These are phyloP conservation scores for Hypoxylon sp. DNA, from an alignment of 2,329 filamentous ascomycete genomes.

Conservation along the genomic window DNA sequence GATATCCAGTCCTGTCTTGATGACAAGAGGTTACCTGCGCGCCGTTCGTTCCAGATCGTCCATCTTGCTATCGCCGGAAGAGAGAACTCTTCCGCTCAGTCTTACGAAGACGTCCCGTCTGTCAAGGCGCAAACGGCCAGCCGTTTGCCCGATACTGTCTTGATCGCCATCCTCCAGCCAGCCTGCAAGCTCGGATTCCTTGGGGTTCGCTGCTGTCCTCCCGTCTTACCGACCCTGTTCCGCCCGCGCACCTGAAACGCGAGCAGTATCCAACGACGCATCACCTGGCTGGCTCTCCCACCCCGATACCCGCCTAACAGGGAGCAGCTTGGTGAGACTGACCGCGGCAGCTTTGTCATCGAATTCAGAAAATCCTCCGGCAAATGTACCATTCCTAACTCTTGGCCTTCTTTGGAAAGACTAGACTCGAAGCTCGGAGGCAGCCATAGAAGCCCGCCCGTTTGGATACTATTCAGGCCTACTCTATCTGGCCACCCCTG, in stretches of 20 bases:
- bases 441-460: constrained; percentile 15
- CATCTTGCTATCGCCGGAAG: constrained; percentile 21
- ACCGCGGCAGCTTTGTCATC: constrained; percentile 30
- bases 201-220: constrained; percentile 36
- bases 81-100: constrained; percentile 7
- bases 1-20: constrained; percentile 38
- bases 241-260: constrained; percentile 51
- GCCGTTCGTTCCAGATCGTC: constrained; percentile 29
- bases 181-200: constrained; percentile 33
- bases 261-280: constrained; percentile 41
- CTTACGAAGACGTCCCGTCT: constrained; percentile 14
- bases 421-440: constrained; percentile 24
- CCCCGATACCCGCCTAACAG: constrained; percentile 34
- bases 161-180: constrained; percentile 47
- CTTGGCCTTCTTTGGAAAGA: constrained; percentile 28
- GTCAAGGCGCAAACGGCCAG: constrained; percentile 29
- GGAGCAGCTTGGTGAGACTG: constrained; percentile 40
- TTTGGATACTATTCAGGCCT: constrained; percentile 27
- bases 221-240: constrained; percentile 39
- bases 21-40: constrained; percentile 30
- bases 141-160: constrained; percentile 47
- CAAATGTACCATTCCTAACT: constrained; percentile 20
- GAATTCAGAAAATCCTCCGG: constrained; percentile 24
- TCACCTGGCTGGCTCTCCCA: constrained; percentile 36
- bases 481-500: constrained; percentile 16